Conservation (phyloP, 2,329 filamentous ascomycete species). For the Talaromyces sp. region DNA sequence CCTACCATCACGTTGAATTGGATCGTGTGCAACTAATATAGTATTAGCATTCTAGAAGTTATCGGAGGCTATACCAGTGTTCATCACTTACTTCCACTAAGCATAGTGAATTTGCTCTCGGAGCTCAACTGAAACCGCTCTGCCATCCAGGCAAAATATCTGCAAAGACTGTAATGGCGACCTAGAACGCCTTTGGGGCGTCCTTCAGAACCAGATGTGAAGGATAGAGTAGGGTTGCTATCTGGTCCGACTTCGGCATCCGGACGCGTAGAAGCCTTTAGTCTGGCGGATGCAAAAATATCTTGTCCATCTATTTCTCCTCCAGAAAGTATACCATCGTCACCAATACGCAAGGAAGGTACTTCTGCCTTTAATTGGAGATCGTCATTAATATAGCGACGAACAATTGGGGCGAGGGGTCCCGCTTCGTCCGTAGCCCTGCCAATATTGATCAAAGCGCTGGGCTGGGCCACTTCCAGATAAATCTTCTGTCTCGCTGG, state of each 20-base stretch:
- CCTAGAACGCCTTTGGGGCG: conserved; percentile 82
- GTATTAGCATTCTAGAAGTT: neutral
- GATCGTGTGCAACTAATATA: conserved; percentile 53
- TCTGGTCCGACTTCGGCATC: conserved; percentile 81
- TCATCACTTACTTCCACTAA: conserved; percentile 58
- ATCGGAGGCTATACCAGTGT: neutral
- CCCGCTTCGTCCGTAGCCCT: conserved; percentile 65
- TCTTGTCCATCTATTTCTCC: conserved; percentile 63
- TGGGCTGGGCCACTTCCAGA: conserved; percentile 71
- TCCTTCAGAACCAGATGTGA: conserved; percentile 70
- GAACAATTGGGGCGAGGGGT: conserved; percentile 55
- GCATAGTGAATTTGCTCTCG: conserved; percentile 71
- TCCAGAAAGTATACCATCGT: conserved; percentile 68
- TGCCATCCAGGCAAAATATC: conserved; percentile 93
- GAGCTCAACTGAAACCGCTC: conserved; percentile 69
- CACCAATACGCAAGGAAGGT: conserved; percentile 64
- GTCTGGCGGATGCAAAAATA: conserved; percentile 47
- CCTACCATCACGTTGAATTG: conserved; percentile 55
- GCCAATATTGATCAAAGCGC: conserved; percentile 66
- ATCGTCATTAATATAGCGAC: conserved; percentile 65
- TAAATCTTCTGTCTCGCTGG: conserved; percentile 76
- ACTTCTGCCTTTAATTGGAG: conserved; percentile 68
- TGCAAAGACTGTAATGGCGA: conserved; percentile 76
- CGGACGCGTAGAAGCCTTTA: conserved; percentile 44
- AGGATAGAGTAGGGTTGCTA: conserved; percentile 68